phyloP scores from a whole-genome alignment of 495 filamentous ascomycete species.

The Aspergillus nanangensis region DNA sequence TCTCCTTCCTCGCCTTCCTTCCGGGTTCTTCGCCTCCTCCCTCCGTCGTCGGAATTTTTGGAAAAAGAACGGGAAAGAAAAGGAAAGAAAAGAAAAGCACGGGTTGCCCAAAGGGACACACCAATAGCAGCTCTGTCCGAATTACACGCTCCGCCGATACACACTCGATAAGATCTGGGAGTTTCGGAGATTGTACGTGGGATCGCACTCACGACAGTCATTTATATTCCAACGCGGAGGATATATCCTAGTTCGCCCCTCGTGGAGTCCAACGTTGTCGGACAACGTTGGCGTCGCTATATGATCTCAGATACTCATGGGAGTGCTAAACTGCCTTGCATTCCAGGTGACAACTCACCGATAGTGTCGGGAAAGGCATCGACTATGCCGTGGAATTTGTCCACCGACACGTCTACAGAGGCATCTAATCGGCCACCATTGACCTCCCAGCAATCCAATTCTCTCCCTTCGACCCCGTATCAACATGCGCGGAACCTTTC shows the following conservation, averaged over 20 bases:
- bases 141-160: too few relatives aligned
- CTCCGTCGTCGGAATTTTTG: constrained; percentile 1
- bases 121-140: too few relatives aligned
- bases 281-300: constrained; percentile 33
- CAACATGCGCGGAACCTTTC: constrained; percentile 82
- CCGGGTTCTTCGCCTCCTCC: constrained; percentile 8
- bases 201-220: background rate
- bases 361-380: constrained; percentile 38
- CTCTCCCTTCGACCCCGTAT: constrained; percentile 90
- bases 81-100: too few relatives aligned
- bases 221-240: background rate
- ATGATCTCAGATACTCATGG: constrained; percentile 45
- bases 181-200: background rate
- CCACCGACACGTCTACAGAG: constrained; percentile 32
- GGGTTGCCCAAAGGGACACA: constrained; percentile 3
- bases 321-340: constrained; percentile 35
- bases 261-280: constrained; percentile 21
- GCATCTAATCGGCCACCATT: constrained; percentile 37
- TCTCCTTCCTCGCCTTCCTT: constrained; percentile 5
- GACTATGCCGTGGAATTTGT: constrained; percentile 40
- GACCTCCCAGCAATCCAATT: constrained; percentile 73
- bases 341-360: constrained; percentile 38
- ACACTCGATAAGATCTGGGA: too few relatives aligned
- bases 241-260: constrained; percentile 1
- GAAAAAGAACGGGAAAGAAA: too few relatives aligned